Percentiles rank a stretch among this genome's conserved stretches.
phyloP scores from a whole-genome alignment of 1,284 basidiomycete genomes.

The Ceraceosorus guamensis region DNA sequence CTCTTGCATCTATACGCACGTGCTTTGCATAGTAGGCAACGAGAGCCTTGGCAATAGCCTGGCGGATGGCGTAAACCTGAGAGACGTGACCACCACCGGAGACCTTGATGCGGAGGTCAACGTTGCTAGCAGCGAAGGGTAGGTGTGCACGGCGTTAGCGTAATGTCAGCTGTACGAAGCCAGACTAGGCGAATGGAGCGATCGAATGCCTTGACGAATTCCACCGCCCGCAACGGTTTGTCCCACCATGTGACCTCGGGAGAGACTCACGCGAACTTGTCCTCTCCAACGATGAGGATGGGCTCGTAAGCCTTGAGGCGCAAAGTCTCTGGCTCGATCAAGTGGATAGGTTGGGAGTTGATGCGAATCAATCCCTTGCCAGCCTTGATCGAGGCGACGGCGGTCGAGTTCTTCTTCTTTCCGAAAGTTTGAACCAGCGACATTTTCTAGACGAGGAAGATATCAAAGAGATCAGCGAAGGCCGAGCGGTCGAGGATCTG shows the following conservation, averaged over 20 bases:
- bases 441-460: no score
- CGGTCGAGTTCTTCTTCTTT: constrained; percentile 51
- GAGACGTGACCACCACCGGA: constrained; percentile 99
- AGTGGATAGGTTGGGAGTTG: constrained; percentile 91
- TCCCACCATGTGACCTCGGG: background rate
- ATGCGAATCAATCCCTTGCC: constrained; percentile 95
- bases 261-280: constrained; percentile 48
- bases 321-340: constrained; percentile 80
- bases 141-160: background rate
- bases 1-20: constrained; percentile 20
- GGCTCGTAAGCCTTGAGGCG: constrained; percentile 96
- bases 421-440: constrained; percentile 39
- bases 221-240: background rate
- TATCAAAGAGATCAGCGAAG: no score
- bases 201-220: background rate
- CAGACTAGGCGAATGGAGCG: no score
- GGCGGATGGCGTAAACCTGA: constrained; percentile 97
- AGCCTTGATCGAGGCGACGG: constrained; percentile 55
- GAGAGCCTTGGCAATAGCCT: constrained; percentile 95
- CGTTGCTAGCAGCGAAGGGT: constrained; percentile 22
- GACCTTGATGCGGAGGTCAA: constrained; percentile 96
- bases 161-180: background rate
- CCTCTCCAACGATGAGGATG: constrained; percentile 46
- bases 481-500: no score
- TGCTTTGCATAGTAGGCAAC: constrained; percentile 98